Evolutionary conservation across 148 eudicot genomes (phyloP), one percentile per base, ranked within the genome.

Genomic region (Polygonum maritimum): DNA sequence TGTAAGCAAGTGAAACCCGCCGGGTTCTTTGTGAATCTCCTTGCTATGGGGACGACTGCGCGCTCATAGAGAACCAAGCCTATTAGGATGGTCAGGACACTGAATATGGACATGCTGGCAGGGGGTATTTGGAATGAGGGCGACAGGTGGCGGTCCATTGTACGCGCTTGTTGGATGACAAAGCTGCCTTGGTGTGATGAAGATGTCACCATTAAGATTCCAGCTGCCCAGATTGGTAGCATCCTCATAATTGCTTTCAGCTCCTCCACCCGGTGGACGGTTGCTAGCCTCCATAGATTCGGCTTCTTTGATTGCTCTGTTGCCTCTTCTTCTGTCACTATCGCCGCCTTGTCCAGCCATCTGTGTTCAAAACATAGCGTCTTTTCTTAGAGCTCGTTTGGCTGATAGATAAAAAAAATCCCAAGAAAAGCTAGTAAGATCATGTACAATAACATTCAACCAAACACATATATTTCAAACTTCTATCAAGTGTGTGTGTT

Each of bases 251-350:
- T 83, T 47, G 84, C 82, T 63, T 90, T 90, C 10, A 90, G 73
- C 84, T 90, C 94, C 63, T 90, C 94, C 1, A 88, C 87, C 19
- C 91, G 77, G 69, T 90, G 94, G 69, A 90, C 88, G 0, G 94
- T 90, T 1, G 86, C 83, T 35, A 90, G 72, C 75, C 83, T 80
- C 94, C 94, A 90, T 52, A 85, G 86, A 54, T 90, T 86, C 49
- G 90, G 89, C 40, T 77, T 55, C 52, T 75, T 77, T 16, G 80
- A n/a, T 44, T 72, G 35, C 19, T 72, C 79, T 69, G 72, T 52
- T 45, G 71, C 74, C 57, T 87, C 91, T 7, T 72, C 82, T 14
- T 83, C 78, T 6, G 81, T 80, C 14, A 88, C 83, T 6, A 86
- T 75, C 8, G 94, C 90, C 41, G 91, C 89, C 70, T 87, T 86